Conservation (phyloP, 345 rosid species). For the sweet orange (Citrus sinensis) region DVS_A1.0 CM039167.1:5047501-5048000, state of each 20-base stretch:
- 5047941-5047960: background rate
- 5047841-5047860: conserved; percentile 18
- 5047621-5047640: conserved; percentile 19
- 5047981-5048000: conserved; percentile 88
- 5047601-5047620: conserved; percentile 20
- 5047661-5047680: conserved; percentile 23
- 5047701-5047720: conserved; percentile 9
- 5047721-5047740: background rate
- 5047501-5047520: background rate
- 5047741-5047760: conserved; percentile 6
- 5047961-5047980: conserved; percentile 6
- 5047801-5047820: background rate
- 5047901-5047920: conserved; percentile 21
- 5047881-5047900: conserved; percentile 18
- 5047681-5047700: conserved; percentile 28
- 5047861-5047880: conserved; percentile 17
- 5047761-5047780: conserved; percentile 14
- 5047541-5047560: conserved; percentile 18
- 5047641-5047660: conserved; percentile 7
- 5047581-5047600: conserved; percentile 34
- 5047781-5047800: conserved; percentile 1
- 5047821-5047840: conserved; percentile 17
- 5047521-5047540: background rate
- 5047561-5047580: conserved; percentile 12
- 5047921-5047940: background rate